Conservation (phyloP, 176 grass and related monocot genomes). For the Phoenix dactylifera region DNA sequence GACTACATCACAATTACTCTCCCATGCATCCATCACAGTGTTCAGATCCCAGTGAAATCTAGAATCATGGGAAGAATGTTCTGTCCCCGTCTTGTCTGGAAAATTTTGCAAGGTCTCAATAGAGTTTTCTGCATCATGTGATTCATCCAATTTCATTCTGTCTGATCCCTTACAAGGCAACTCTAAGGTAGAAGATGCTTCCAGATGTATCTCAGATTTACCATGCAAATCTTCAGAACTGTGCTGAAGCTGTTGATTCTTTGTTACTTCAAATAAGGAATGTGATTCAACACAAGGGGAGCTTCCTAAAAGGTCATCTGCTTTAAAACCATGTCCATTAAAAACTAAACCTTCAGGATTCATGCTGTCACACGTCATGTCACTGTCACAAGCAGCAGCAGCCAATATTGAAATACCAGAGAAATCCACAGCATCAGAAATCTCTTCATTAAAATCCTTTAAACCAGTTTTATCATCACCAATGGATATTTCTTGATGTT, state of each 20-base stretch:
- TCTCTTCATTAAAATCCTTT: constrained; percentile 15
- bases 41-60: constrained; percentile 98
- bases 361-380: constrained; percentile 24
- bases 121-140: constrained; percentile 19
- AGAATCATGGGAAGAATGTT: constrained; percentile 33
- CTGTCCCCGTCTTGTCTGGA: constrained; percentile 21
- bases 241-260: constrained; percentile 18
- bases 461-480: too few relatives aligned
- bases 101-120: constrained; percentile 20
- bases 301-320: constrained; percentile 22
- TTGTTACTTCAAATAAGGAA: constrained; percentile 18
- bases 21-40: constrained; percentile 78
- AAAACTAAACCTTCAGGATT: constrained; percentile 24
- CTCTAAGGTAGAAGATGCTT: constrained; percentile 22
- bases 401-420: constrained; percentile 98
- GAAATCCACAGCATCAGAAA: constrained; percentile 51
- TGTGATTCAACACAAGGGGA: constrained; percentile 11
- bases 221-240: constrained; percentile 19
- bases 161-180: constrained; percentile 21
- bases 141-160: constrained; percentile 1
- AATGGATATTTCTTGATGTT: too few relatives aligned
- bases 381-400: constrained; percentile 73
- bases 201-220: not conserved
- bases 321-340: constrained; percentile 27
- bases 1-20: constrained; percentile 20